Evolutionary conservation across 148 eudicot species (phyloP), one percentile per base, ranked within the genome.

Genomic region (Rhododendron mucronatum): DNA sequence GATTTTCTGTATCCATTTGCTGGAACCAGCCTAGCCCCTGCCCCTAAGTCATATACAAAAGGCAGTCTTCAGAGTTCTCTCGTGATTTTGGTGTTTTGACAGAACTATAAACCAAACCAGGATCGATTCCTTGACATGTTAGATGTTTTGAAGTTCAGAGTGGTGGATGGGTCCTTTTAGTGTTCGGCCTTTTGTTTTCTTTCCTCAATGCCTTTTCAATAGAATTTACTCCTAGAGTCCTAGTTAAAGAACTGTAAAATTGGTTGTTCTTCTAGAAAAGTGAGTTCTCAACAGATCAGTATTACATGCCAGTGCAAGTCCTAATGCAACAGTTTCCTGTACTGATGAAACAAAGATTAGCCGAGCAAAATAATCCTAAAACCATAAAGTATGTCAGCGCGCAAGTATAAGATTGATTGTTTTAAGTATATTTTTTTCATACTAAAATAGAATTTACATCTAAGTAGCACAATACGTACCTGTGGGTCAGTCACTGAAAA

Each of bases 401-500:
- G n/a, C 4, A 69, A 69, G 33, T 1, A 69, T 73, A 30, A 4
- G 39, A 30, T 33, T 30, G 41, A 2, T 26, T 6, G 73, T 26
- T 67, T 2, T 15, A 3, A 35, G 45, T 41, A 5, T 6, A 0
- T 41, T 5, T 73, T 13, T 12, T 47, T 4, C 59, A 47, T 48
- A 20, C 82, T 26, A 79, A 47, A 45, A 10, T n/a, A 26, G 12
- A 41, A 41, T 41, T 41, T 41, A 6, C 15, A 33, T 48, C 12
- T 28, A 21, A 80, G 73, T 11, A 65, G 73, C 20, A 69, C n/a
- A 47, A 57, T 51, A 30, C 0, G 7, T 21, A 89, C 93, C 90
- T 92, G 89, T 50, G 93, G 93, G 79, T 90, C 88, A 7, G 53
- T 14, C 21, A 81, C 78, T 8, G 67, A 65, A 13, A 67, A 3